phyloP scores from a whole-genome alignment of 2,329 filamentous ascomycete species.

The Pseudogymnoascus sp. region DNA sequence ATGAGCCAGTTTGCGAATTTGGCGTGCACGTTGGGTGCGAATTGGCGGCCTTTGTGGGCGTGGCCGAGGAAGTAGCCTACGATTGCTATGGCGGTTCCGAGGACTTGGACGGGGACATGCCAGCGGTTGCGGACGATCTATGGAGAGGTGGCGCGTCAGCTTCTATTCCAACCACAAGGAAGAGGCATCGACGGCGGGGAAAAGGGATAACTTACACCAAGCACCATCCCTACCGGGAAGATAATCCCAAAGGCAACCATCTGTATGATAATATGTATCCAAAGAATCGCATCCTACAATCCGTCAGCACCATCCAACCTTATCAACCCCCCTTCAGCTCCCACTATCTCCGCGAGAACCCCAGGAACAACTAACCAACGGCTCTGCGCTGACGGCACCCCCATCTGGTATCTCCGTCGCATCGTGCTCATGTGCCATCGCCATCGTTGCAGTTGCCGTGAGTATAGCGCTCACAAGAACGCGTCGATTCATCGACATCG shows the following conservation, averaged over 20 bases:
- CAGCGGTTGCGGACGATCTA: slow-evolving; percentile 85
- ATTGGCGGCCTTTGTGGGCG: slow-evolving; percentile 81
- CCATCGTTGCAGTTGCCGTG: slow-evolving; percentile 16
- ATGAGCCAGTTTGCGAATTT: slow-evolving; percentile 76
- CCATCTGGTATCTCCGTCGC: slow-evolving; percentile 60
- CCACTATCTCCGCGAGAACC: neutral
- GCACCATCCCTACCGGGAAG: slow-evolving; percentile 91
- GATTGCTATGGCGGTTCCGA: slow-evolving; percentile 69
- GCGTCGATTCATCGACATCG: neutral
- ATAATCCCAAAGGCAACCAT: slow-evolving; percentile 82
- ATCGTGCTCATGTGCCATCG: slow-evolving; percentile 41
- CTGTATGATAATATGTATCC: slow-evolving; percentile 89
- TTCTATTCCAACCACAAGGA: neutral
- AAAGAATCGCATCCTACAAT: slow-evolving; percentile 70
- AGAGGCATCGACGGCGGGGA: neutral
- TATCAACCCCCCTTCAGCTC: slow-evolving; percentile 13
- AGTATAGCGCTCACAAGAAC: neutral
- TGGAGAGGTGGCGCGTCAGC: slow-evolving; percentile 16
- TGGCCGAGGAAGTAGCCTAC: slow-evolving; percentile 89
- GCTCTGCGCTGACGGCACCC: slow-evolving; percentile 62
- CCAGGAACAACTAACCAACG: slow-evolving; percentile 52
- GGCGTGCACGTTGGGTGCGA: slow-evolving; percentile 73
- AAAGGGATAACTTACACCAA: slow-evolving; percentile 59
- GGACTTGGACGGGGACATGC: slow-evolving; percentile 84
- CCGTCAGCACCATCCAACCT: slow-evolving; percentile 30